Percentiles rank a stretch among this genome's conserved stretches.
Evolutionary conservation across 2,329 filamentous ascomycete genomes (phyloP).

Genomic region (Zelopaecilomyces penicillatus): DNA sequence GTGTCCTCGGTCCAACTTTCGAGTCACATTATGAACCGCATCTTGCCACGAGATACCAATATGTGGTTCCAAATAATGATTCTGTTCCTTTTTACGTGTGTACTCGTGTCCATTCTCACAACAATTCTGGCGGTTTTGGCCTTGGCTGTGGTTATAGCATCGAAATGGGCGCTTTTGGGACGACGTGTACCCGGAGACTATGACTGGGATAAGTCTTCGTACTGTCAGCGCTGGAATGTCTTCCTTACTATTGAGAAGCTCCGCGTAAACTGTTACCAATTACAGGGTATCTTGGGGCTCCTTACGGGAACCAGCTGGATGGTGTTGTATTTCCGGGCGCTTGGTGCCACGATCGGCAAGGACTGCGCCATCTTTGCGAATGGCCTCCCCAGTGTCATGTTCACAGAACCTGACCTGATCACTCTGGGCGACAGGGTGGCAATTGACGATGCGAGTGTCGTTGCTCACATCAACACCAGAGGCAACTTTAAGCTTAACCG

Average conservation of each 20-base stretch:
- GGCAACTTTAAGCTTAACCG: slow-evolving; percentile 48
- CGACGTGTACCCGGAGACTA: slow-evolving; percentile 43
- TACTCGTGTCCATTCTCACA: slow-evolving; percentile 33
- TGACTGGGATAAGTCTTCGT: slow-evolving; percentile 48
- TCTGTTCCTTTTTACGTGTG: slow-evolving; percentile 32
- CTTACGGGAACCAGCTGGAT: slow-evolving; percentile 46
- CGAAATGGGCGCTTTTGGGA: slow-evolving; percentile 46
- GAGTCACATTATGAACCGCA: slow-evolving; percentile 21
- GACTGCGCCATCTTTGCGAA: slow-evolving; percentile 49
- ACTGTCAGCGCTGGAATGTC: slow-evolving; percentile 51
- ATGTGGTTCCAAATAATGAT: slow-evolving; percentile 25
- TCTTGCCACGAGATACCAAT: slow-evolving; percentile 15
- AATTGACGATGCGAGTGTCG: slow-evolving; percentile 48
- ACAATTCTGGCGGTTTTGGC: slow-evolving; percentile 35
- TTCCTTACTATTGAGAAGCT: slow-evolving; percentile 44
- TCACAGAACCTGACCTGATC: slow-evolving; percentile 50
- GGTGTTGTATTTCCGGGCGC: slow-evolving; percentile 42
- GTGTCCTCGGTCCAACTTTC: slow-evolving; percentile 41
- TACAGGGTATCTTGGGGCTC: slow-evolving; percentile 42
- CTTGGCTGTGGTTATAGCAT: slow-evolving; percentile 32
- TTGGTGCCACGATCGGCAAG: slow-evolving; percentile 45
- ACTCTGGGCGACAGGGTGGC: slow-evolving; percentile 43
- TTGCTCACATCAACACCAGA: slow-evolving; percentile 48
- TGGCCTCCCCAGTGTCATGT: slow-evolving; percentile 42
- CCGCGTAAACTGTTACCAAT: slow-evolving; percentile 40